A percentile compares a stretch with the other conserved stretches of the same genome.
These are phyloP conservation scores for Cutaneotrichosporon daszewskae DNA, from an alignment of 1,284 basidiomycete species.

Conservation along the genomic window DNA sequence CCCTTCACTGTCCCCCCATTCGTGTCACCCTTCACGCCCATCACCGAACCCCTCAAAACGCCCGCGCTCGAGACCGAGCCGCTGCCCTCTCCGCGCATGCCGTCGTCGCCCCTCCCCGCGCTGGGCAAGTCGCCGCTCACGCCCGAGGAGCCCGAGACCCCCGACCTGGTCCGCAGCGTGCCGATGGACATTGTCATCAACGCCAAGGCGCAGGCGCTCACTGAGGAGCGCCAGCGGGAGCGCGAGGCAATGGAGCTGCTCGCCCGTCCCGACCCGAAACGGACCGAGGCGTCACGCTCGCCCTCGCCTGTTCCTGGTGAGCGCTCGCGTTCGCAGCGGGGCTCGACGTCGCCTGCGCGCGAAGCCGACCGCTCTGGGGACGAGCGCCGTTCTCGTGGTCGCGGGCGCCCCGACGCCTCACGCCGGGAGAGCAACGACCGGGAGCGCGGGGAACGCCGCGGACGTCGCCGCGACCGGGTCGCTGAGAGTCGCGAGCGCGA, in stretches of 20 bases:
- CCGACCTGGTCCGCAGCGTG: conserved; percentile 36
- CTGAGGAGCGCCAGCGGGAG: conserved; percentile 22
- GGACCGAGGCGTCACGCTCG: conserved; percentile 7
- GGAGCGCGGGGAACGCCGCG: no score
- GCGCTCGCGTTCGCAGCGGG: background rate
- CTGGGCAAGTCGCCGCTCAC: background rate
- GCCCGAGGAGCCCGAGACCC: background rate
- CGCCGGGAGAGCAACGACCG: no score
- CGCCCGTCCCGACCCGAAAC: background rate
- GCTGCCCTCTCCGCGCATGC: background rate
- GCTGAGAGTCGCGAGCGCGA: conserved; percentile 15
- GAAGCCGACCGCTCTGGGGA: background rate
- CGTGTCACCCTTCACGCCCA: conserved; percentile 1
- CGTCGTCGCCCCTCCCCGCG: no score
- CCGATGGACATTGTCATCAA: conserved; percentile 42
- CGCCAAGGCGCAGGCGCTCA: conserved; percentile 13
- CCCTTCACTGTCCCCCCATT: conserved; percentile 24
- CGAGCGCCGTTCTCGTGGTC: conserved; percentile 3
- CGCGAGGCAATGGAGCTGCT: conserved; percentile 20
- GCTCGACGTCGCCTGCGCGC: conserved; percentile 21
- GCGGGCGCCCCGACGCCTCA: no score
- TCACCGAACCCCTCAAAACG: background rate
- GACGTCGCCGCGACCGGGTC: conserved; percentile 15
- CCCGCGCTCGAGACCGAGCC: background rate
- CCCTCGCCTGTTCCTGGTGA: conserved; percentile 5